Conservation (phyloP, 805 yeast genomes). For the Hanseniaspora valbyensis region DNA sequence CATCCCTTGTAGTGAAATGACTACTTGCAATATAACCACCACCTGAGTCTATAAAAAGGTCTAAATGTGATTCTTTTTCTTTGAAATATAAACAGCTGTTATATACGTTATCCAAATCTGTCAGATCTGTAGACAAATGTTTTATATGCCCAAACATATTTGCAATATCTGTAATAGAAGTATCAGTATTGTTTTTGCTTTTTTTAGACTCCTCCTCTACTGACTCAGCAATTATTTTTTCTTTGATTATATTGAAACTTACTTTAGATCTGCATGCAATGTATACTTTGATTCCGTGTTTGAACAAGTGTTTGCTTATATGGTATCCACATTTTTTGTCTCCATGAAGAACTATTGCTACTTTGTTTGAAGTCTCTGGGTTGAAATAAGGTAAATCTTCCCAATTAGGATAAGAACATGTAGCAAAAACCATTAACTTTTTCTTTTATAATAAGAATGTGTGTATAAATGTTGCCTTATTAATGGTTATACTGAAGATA, state of each 20-base stretch:
- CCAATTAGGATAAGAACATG: conserved; percentile 31
- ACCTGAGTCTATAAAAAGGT: conserved; percentile 64
- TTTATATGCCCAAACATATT: conserved; percentile 41
- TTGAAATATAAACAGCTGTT: conserved; percentile 39
- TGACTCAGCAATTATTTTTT: conserved; percentile 39
- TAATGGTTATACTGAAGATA: neutral
- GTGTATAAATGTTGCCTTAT: neutral
- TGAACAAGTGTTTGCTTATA: conserved; percentile 60
- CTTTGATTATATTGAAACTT: conserved; percentile 37
- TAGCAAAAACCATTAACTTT: conserved; percentile 3
- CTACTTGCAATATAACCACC: conserved; percentile 69
- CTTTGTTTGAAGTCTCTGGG: conserved; percentile 44
- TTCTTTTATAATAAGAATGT: no score
- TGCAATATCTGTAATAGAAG: neutral
- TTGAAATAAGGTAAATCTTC: conserved; percentile 49
- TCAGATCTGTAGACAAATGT: conserved; percentile 45
- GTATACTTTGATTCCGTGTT: conserved; percentile 69
- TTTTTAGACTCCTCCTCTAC: conserved; percentile 21
- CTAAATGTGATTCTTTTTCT: conserved; percentile 38
- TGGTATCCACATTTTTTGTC: conserved; percentile 72
- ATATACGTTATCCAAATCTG: conserved; percentile 38
- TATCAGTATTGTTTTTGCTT: conserved; percentile 17
- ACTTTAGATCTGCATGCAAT: conserved; percentile 55
- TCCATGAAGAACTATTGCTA: conserved; percentile 72
- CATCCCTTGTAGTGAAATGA: conserved; percentile 48